Percentiles rank a stretch among this genome's conserved stretches.
These are phyloP conservation scores for Erodium texanum DNA, from an alignment of 441 rosid species.

Conservation along the genomic window DNA sequence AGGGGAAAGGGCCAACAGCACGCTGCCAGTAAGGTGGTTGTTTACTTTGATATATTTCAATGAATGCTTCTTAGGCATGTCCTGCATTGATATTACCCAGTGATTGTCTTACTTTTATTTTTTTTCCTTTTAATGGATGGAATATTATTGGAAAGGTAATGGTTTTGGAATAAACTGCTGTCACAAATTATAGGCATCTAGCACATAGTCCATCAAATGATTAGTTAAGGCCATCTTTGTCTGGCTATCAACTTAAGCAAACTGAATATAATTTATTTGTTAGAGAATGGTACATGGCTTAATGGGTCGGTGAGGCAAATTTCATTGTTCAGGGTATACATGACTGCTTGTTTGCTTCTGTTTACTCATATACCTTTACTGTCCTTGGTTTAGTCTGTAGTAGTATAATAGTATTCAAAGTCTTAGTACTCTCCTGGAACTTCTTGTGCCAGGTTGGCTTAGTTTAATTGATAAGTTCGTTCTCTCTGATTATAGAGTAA, in stretches of 20 bases:
- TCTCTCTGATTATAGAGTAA: background rate
- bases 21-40: conserved; percentile 80
- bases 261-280: background rate
- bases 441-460: conserved; percentile 6
- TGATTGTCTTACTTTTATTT: conserved; percentile 6
- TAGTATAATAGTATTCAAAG: background rate
- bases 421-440: background rate
- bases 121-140: background rate
- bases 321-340: background rate
- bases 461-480: background rate
- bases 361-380: background rate
- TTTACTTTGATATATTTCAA: conserved; percentile 9
- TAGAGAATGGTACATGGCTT: background rate
- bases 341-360: background rate
- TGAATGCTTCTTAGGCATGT: background rate
- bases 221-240: background rate
- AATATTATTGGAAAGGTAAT: background rate
- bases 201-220: background rate
- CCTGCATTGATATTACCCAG: background rate
- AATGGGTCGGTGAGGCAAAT: background rate
- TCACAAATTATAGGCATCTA: conserved; percentile 1
- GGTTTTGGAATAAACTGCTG: background rate
- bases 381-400: background rate
- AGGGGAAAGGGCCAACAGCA: no score
- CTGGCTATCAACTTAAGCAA: background rate